Evolutionary conservation across 1,139 yeast species (phyloP).

Genomic region (Debaryomyces nepalensis): DNA sequence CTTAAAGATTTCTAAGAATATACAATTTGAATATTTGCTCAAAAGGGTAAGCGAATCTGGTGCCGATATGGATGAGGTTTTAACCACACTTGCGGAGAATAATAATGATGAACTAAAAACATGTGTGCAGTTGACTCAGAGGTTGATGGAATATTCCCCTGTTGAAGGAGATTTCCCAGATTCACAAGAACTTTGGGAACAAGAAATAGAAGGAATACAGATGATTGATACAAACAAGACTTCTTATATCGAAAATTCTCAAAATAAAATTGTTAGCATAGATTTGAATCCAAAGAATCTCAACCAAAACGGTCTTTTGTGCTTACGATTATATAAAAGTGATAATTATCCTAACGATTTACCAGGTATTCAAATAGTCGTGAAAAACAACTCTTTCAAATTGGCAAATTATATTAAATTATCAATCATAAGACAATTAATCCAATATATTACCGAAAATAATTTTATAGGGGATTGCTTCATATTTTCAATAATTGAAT

Average conservation of each 20-base stretch:
- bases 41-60: slow-evolving; percentile 69
- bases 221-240: slow-evolving; percentile 50
- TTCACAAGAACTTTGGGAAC: slow-evolving; percentile 61
- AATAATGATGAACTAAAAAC: slow-evolving; percentile 55
- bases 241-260: slow-evolving; percentile 25
- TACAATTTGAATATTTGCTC: slow-evolving; percentile 46
- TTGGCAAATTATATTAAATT: slow-evolving; percentile 78
- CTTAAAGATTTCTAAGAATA: slow-evolving; percentile 51
- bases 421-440: slow-evolving; percentile 58
- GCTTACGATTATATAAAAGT: slow-evolving; percentile 57
- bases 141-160: slow-evolving; percentile 31
- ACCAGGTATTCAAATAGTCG: slow-evolving; percentile 65
- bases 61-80: slow-evolving; percentile 65
- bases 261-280: slow-evolving; percentile 34
- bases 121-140: slow-evolving; percentile 54
- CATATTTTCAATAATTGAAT: slow-evolving; percentile 68
- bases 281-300: slow-evolving; percentile 38
- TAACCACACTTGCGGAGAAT: slow-evolving; percentile 47
- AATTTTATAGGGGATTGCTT: slow-evolving; percentile 69
- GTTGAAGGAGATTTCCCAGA: slow-evolving; percentile 20
- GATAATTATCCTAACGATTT: slow-evolving; percentile 58
- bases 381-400: slow-evolving; percentile 47
- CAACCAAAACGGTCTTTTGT: slow-evolving; percentile 35
- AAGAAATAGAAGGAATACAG: slow-evolving; percentile 73
- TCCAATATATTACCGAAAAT: slow-evolving; percentile 42